Conservation (phyloP, 1,284 basidiomycete genomes). For the Marasmius tenuissimus region DNA sequence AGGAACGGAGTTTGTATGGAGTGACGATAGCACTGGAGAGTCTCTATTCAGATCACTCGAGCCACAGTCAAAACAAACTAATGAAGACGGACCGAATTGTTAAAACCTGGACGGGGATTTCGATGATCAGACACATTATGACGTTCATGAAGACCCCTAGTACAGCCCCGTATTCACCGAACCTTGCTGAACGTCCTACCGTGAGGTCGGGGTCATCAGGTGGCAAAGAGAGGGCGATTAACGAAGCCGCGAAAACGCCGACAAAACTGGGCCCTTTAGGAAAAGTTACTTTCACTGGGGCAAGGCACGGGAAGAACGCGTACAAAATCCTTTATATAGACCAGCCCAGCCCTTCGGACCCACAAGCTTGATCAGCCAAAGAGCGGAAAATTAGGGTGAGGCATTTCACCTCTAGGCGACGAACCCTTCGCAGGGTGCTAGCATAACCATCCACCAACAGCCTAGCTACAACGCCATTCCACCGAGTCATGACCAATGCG, state of each 20-base stretch:
- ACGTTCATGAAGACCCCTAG: neutral
- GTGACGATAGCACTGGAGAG: neutral
- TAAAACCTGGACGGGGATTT: neutral
- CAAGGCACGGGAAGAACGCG: neutral
- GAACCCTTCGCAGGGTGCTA: neutral
- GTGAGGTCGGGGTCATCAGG: neutral
- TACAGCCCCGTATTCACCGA: neutral
- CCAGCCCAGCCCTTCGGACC: neutral
- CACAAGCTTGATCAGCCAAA: neutral
- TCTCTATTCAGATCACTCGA: too few relatives aligned
- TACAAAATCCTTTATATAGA: neutral
- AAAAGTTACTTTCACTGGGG: neutral
- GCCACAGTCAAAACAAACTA: neutral
- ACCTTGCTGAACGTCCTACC: neutral
- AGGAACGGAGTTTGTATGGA: neutral
- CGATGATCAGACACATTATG: neutral
- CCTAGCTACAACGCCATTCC: neutral
- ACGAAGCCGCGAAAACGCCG: neutral
- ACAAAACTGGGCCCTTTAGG: neutral
- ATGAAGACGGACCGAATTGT: neutral
- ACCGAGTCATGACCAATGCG: neutral
- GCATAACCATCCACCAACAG: neutral
- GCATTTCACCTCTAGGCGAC: neutral
- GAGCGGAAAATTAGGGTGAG: neutral
- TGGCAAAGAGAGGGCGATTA: neutral